Conservation (phyloP, 202 grass and related monocot species). For the Setaria viridis region DNA sequence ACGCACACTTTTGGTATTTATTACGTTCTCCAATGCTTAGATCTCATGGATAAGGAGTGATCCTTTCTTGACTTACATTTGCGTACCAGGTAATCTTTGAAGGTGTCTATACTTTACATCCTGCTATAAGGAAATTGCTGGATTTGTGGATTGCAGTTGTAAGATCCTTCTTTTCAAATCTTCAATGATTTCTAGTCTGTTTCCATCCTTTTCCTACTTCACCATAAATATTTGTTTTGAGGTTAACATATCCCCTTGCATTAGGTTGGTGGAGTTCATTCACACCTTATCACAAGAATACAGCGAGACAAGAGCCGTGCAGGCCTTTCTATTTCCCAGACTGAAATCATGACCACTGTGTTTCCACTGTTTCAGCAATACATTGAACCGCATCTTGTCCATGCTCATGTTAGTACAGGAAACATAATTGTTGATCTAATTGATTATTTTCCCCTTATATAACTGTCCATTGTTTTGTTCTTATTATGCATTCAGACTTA, state of each 20-base stretch:
- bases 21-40: not conserved
- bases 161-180: slow-evolving; percentile 50
- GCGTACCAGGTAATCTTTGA: slow-evolving; percentile 92
- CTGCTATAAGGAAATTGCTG: slow-evolving; percentile 90
- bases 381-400: slow-evolving; percentile 99
- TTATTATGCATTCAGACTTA: slow-evolving; percentile 40
- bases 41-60: not conserved
- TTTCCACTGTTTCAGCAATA: slow-evolving; percentile 97
- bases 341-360: slow-evolving; percentile 96
- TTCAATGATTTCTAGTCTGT: slow-evolving; percentile 40
- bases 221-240: slow-evolving; percentile 41
- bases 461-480: not conserved
- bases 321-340: slow-evolving; percentile 83
- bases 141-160: slow-evolving; percentile 99
- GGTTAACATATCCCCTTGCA: slow-evolving; percentile 39
- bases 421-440: slow-evolving; percentile 50
- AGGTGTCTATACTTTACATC: slow-evolving; percentile 96
- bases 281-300: slow-evolving; percentile 95
- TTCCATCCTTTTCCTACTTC: slow-evolving; percentile 19
- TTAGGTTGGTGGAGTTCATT: slow-evolving; percentile 98
- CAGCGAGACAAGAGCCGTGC: slow-evolving; percentile 94
- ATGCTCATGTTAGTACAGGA: slow-evolving; percentile 99
- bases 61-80: slow-evolving; percentile 42
- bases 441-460: slow-evolving; percentile 27
- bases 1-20: not conserved